Conservation (phyloP, 805 yeast genomes). For the Cyberlindnera nakhonratchasimensis region DNA sequence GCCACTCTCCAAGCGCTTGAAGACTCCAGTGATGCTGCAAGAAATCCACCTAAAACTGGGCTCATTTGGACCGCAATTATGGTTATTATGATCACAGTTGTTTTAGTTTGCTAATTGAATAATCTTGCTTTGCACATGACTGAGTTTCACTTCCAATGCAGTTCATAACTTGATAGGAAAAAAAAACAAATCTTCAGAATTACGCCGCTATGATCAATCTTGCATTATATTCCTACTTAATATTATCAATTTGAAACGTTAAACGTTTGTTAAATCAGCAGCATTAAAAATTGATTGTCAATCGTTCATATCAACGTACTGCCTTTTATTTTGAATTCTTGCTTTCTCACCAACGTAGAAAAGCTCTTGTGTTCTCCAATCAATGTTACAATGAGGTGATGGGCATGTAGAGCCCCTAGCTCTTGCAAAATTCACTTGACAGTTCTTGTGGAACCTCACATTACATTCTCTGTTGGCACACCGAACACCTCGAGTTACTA, state of each 20-base stretch:
- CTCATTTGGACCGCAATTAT: background rate
- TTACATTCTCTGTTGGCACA: slow-evolving; percentile 36
- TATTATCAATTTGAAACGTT: no score
- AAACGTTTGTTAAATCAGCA: no score
- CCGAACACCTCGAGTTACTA: slow-evolving; percentile 50
- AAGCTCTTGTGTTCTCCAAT: slow-evolving; percentile 16
- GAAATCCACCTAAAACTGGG: background rate
- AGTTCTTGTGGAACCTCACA: slow-evolving; percentile 45
- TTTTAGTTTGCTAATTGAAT: background rate
- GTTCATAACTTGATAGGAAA: no score
- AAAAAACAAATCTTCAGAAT: no score
- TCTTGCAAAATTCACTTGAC: slow-evolving; percentile 40
- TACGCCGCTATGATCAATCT: background rate
- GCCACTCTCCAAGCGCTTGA: background rate
- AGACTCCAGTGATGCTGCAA: background rate
- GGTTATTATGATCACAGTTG: background rate
- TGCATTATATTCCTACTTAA: background rate
- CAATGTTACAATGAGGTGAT: slow-evolving; percentile 25
- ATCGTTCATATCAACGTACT: slow-evolving; percentile 3
- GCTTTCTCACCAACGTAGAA: slow-evolving; percentile 8
- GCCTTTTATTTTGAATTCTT: background rate
- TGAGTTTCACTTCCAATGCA: no score
- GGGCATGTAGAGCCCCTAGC: slow-evolving; percentile 36
- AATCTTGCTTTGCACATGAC: background rate
- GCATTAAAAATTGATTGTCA: background rate